Conservation (phyloP, 164 flowering plant genomes). For the Magnolia changhungtana region DNA sequence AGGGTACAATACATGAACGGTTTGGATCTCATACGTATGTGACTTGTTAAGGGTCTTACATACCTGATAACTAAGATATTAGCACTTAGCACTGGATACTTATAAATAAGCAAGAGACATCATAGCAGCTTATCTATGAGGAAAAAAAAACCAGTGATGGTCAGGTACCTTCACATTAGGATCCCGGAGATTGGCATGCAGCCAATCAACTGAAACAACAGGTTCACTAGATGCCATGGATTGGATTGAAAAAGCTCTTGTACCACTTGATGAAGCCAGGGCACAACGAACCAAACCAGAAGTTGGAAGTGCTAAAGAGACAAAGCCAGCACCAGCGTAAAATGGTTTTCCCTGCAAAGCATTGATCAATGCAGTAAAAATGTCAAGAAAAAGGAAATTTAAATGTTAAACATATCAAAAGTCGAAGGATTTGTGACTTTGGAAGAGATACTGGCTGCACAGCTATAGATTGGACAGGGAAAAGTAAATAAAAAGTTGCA, state of each 20-base stretch:
- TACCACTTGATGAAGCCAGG: slow-evolving; percentile 42
- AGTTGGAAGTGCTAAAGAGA: slow-evolving; percentile 19
- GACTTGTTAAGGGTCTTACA: too few relatives aligned
- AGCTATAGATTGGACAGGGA: too few relatives aligned
- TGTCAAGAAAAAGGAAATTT: not conserved
- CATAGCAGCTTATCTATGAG: not conserved
- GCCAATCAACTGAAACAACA: slow-evolving; percentile 94
- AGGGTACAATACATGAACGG: too few relatives aligned
- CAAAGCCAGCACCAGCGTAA: slow-evolving; percentile 18
- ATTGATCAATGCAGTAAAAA: not conserved
- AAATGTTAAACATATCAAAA: not conserved
- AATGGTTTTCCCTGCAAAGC: slow-evolving; percentile 51
- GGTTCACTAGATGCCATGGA: slow-evolving; percentile 67
- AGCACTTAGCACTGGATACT: too few relatives aligned
- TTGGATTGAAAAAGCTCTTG: slow-evolving; percentile 39
- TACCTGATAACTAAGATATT: too few relatives aligned
- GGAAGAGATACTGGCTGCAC: not conserved
- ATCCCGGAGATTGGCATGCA: slow-evolving; percentile 73
- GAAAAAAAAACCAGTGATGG: too few relatives aligned
- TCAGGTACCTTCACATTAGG: slow-evolving; percentile 76
- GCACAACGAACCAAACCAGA: slow-evolving; percentile 20
- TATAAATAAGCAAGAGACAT: not conserved
- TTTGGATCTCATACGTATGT: too few relatives aligned
- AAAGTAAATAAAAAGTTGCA: too few relatives aligned
- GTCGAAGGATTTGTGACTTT: not conserved